Conservation (phyloP, 2,329 filamentous ascomycete genomes). For the Plenodomus biglobosus region DNA sequence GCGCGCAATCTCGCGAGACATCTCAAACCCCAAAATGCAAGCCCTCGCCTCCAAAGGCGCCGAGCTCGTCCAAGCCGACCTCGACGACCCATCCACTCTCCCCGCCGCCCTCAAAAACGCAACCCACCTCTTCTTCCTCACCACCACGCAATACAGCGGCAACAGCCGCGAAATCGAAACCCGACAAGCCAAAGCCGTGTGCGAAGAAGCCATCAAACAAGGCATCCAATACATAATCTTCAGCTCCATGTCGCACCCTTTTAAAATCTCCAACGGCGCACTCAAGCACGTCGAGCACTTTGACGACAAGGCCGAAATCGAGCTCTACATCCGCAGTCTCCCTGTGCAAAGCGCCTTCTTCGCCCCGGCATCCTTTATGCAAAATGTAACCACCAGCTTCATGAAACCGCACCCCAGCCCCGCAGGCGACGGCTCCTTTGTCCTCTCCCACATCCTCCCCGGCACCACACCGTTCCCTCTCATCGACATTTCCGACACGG, state of each 20-base stretch:
- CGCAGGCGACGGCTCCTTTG: conserved; percentile 29
- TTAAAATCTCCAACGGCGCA: conserved; percentile 36
- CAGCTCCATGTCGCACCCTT: conserved; percentile 34
- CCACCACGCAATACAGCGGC: conserved; percentile 28
- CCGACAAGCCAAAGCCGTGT: conserved; percentile 27
- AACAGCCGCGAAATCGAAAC: conserved; percentile 30
- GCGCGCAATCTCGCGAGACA: conserved; percentile 59
- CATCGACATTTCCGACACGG: conserved; percentile 52
- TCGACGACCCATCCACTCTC: conserved; percentile 43
- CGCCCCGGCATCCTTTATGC: conserved; percentile 58
- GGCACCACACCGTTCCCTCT: conserved; percentile 43
- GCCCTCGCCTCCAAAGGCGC: conserved; percentile 51
- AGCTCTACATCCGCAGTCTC: conserved; percentile 55
- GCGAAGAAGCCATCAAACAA: conserved; percentile 36
- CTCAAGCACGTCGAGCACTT: conserved; percentile 52
- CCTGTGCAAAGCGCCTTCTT: conserved; percentile 57
- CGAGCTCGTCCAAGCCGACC: conserved; percentile 57
- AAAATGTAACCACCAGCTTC: conserved; percentile 45
- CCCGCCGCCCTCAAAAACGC: conserved; percentile 23
- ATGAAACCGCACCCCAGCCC: conserved; percentile 18
- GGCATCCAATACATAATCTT: conserved; percentile 47
- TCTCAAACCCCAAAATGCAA: conserved; percentile 49
- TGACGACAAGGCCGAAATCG: conserved; percentile 59
- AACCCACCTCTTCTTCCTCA: conserved; percentile 33
- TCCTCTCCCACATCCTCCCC: conserved; percentile 15